A percentile compares a stretch with the other conserved stretches of the same genome.
These are phyloP conservation scores for Circinella umbellata DNA, from an alignment of 371 early-diverging fungal genomes.

Conservation along the genomic window DNA sequence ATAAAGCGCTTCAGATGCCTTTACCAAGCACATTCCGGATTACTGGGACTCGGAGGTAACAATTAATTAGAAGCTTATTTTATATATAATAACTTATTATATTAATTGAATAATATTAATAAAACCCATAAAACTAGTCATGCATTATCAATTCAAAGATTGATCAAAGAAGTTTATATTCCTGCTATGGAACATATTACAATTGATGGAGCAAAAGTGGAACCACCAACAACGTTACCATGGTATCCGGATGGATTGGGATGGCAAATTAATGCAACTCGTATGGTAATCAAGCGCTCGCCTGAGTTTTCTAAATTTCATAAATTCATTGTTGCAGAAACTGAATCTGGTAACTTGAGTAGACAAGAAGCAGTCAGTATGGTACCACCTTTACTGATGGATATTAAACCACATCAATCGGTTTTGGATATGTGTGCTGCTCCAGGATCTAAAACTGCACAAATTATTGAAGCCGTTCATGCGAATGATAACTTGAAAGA, in stretches of 20 bases:
- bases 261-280: conserved; percentile 81
- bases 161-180: conserved; percentile 57
- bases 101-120: conserved; percentile 6
- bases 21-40: conserved; percentile 94
- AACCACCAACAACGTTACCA: conserved; percentile 77
- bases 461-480: conserved; percentile 93
- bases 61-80: no score
- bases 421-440: conserved; percentile 95
- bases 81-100: no score
- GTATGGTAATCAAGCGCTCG: conserved; percentile 74
- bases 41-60: conserved; percentile 85
- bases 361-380: conserved; percentile 99
- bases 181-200: conserved; percentile 57
- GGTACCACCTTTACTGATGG: conserved; percentile 96
- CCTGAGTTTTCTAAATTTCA: conserved; percentile 84
- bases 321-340: conserved; percentile 91
- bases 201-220: conserved; percentile 72
- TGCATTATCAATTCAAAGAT: conserved; percentile 55
- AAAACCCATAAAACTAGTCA: conserved; percentile 23
- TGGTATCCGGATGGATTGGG: conserved; percentile 94
- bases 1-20: conserved; percentile 61
- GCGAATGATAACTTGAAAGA: conserved; percentile 64
- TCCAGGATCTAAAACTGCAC: conserved; percentile 92
- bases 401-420: conserved; percentile 87
- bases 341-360: conserved; percentile 95